Conservation (phyloP, 2,329 filamentous ascomycete genomes). For the Clonostachys rhizophaga region DNA sequence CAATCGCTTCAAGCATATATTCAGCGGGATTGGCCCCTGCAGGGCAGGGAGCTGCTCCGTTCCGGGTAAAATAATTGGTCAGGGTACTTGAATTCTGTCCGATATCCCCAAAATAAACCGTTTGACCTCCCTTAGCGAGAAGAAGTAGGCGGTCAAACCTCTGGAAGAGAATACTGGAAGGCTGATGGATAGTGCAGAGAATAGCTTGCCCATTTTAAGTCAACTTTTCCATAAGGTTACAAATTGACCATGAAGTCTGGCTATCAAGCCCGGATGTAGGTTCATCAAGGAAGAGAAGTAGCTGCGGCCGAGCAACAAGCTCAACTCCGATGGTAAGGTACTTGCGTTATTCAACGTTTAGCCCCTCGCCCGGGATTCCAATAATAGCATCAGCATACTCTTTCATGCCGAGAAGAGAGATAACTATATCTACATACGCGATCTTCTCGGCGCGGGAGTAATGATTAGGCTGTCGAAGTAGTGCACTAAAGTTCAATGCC, state of each 20-base stretch:
- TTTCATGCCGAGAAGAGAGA: slow-evolving; percentile 44
- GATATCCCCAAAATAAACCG: slow-evolving; percentile 69
- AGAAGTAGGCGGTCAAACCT: slow-evolving; percentile 53
- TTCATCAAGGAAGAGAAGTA: slow-evolving; percentile 89
- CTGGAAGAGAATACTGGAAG: slow-evolving; percentile 30
- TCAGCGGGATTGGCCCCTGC: slow-evolving; percentile 62
- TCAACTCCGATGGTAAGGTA: slow-evolving; percentile 93
- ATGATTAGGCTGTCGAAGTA: slow-evolving; percentile 76
- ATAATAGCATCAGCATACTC: slow-evolving; percentile 49
- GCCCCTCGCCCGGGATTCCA: slow-evolving; percentile 23
- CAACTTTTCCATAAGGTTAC: slow-evolving; percentile 61
- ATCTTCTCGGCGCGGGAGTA: slow-evolving; percentile 74
- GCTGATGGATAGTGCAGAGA: slow-evolving; percentile 47
- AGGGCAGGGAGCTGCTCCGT: slow-evolving; percentile 48
- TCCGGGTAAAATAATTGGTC: slow-evolving; percentile 52
- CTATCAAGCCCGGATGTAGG: slow-evolving; percentile 87
- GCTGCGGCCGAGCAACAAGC: slow-evolving; percentile 82
- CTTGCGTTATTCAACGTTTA: slow-evolving; percentile 40
- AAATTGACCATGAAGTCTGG: slow-evolving; percentile 84
- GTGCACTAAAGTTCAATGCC: slow-evolving; percentile 78
- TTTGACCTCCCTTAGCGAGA: slow-evolving; percentile 43
- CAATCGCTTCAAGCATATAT: slow-evolving; percentile 54
- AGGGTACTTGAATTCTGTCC: slow-evolving; percentile 46
- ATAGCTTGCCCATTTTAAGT: slow-evolving; percentile 41
- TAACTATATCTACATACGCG: slow-evolving; percentile 49